A percentile compares a stretch with the other conserved stretches of the same genome.
Evolutionary conservation across 2,329 filamentous ascomycete genomes (phyloP).

Genomic region (Blastomyces parvus): DNA sequence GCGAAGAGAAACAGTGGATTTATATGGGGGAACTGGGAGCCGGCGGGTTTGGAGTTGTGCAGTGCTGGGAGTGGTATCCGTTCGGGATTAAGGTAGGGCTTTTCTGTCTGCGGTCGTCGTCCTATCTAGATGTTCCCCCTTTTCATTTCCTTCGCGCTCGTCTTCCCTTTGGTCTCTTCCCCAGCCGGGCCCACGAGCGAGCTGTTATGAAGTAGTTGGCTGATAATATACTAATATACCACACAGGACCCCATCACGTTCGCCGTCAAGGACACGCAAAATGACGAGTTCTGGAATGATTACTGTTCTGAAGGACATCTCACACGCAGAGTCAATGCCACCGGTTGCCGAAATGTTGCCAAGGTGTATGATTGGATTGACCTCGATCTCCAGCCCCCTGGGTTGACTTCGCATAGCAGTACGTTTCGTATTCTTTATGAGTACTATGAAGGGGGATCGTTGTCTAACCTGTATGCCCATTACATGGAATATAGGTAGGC

Average conservation of each 20-base stretch:
- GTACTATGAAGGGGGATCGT: constrained; percentile 6
- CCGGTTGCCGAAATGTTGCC: constrained; percentile 12
- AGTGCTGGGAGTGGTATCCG: constrained; percentile 11
- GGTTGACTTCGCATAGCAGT: neutral
- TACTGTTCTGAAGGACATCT: constrained; percentile 12
- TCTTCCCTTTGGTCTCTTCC: neutral
- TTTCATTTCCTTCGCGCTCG: neutral
- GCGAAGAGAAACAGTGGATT: constrained; percentile 10
- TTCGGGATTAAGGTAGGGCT: constrained; percentile 5
- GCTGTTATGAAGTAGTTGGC: no score
- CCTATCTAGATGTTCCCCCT: neutral
- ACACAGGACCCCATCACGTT: constrained; percentile 8
- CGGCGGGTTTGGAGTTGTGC: constrained; percentile 7
- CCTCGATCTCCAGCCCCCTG: neutral
- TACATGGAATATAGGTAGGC: constrained; percentile 9
- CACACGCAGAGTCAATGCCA: constrained; percentile 10
- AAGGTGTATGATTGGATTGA: constrained; percentile 12
- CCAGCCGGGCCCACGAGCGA: neutral
- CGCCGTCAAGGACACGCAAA: constrained; percentile 10
- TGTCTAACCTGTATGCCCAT: constrained; percentile 1
- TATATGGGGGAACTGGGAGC: neutral
- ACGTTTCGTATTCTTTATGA: constrained; percentile 12
- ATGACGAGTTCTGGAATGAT: constrained; percentile 8
- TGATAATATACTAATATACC: neutral
- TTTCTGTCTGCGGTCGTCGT: neutral